These are phyloP conservation scores for Spathaspora sp. DNA, from an alignment of 805 yeast genomes.

Conservation along the genomic window DNA sequence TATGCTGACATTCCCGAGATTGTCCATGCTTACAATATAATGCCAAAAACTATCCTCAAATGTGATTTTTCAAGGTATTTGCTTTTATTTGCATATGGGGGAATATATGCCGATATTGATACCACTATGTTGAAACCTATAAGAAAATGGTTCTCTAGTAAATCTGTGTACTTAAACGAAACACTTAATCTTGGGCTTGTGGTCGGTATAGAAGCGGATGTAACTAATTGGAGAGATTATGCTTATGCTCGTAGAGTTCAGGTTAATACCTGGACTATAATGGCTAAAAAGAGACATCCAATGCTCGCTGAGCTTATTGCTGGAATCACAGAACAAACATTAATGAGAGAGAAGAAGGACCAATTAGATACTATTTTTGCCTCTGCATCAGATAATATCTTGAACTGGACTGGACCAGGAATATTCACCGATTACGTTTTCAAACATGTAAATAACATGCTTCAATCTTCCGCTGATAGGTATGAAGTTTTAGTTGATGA, in stretches of 20 bases:
- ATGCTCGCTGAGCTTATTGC: conserved; percentile 78
- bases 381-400: conserved; percentile 72
- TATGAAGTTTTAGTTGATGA: conserved; percentile 34
- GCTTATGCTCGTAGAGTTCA: conserved; percentile 87
- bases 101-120: conserved; percentile 89
- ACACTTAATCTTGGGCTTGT: conserved; percentile 63
- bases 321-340: conserved; percentile 71
- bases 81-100: conserved; percentile 85
- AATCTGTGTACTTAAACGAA: conserved; percentile 23
- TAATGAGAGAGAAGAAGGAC: conserved; percentile 48
- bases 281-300: conserved; percentile 91
- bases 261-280: conserved; percentile 96
- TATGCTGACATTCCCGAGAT: conserved; percentile 76
- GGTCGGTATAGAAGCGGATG: conserved; percentile 95
- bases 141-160: conserved; percentile 66
- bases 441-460: conserved; percentile 49
- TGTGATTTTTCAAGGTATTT: conserved; percentile 94
- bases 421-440: conserved; percentile 87
- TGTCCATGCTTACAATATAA: conserved; percentile 61
- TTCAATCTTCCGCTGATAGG: conserved; percentile 4
- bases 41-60: conserved; percentile 80
- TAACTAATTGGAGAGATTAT: conserved; percentile 65
- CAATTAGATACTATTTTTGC: conserved; percentile 46
- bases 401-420: conserved; percentile 98
- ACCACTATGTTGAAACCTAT: conserved; percentile 73